phyloP scores from a whole-genome alignment of 2,329 filamentous ascomycete genomes.

The Colletotrichum australisinense region DNA sequence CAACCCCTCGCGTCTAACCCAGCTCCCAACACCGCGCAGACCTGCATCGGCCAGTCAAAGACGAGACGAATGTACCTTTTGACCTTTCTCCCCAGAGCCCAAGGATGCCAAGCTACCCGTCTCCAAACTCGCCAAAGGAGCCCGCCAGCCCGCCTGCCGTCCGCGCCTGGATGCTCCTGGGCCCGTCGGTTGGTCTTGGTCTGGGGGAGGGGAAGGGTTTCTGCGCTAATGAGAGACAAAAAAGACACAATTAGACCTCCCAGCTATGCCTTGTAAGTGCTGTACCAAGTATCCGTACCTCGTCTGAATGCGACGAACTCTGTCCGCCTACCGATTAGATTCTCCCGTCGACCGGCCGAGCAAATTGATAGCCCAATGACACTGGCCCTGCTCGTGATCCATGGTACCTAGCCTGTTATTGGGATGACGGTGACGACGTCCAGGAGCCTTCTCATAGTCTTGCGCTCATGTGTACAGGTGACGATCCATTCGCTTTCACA shows the following conservation, averaged over 20 bases:
- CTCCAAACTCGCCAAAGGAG: not conserved
- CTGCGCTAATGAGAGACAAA: not conserved
- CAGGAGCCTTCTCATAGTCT: constrained; percentile 19
- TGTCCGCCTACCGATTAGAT: not conserved
- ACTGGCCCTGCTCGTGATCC: constrained; percentile 6
- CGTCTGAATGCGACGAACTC: not conserved
- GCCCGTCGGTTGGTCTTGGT: constrained; percentile 18
- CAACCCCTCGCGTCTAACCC: constrained; percentile 23
- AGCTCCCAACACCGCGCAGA: constrained; percentile 4
- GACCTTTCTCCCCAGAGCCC: not conserved
- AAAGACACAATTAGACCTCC: not conserved
- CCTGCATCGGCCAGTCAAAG: constrained; percentile 11
- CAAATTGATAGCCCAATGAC: not conserved
- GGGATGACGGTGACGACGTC: constrained; percentile 34
- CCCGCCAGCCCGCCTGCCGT: not conserved
- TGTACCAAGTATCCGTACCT: not conserved
- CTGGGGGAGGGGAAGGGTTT: constrained; percentile 15
- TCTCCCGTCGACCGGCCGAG: constrained; percentile 15
- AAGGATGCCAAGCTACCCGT: not conserved
- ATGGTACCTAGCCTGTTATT: constrained; percentile 33
- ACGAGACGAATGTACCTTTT: not conserved
- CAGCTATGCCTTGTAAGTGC: not conserved
- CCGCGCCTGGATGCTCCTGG: constrained; percentile 32
- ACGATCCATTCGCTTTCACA: constrained; percentile 15
- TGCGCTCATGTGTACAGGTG: not conserved